These are phyloP conservation scores for Syncephalis fuscata DNA, from an alignment of 371 early-diverging fungal species.

Conservation along the genomic window DNA sequence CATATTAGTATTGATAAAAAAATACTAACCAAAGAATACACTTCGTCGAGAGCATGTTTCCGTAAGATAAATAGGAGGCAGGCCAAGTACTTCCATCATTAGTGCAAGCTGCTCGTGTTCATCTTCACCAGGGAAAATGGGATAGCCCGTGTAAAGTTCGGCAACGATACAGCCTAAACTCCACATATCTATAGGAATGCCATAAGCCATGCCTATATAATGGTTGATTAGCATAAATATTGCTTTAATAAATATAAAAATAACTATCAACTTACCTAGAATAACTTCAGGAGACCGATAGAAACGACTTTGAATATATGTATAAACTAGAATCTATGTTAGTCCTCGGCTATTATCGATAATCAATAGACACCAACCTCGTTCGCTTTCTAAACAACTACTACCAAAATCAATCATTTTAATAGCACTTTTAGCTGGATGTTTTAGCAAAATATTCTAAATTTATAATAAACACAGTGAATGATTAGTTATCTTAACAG, in stretches of 20 bases:
- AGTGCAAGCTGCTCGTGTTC: constrained; percentile 88
- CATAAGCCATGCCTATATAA: constrained; percentile 43
- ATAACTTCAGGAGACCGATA: constrained; percentile 97
- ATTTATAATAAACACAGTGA: neutral
- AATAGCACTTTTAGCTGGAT: constrained; percentile 53
- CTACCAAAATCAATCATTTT: constrained; percentile 99
- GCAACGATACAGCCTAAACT: constrained; percentile 96
- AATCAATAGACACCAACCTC: constrained; percentile 7
- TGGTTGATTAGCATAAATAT: too few species aligned
- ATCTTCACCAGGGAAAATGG: constrained; percentile 92
- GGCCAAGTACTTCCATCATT: constrained; percentile 84
- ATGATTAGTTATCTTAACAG: too few species aligned
- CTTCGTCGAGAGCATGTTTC: constrained; percentile 59
- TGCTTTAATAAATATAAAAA: too few species aligned
- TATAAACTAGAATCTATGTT: constrained; percentile 41
- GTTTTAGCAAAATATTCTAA: constrained; percentile 58
- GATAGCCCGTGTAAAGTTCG: constrained; percentile 85
- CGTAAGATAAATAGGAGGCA: constrained; percentile 58
- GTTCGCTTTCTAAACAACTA: constrained; percentile 72
- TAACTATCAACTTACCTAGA: constrained; percentile 27
- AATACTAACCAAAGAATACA: constrained; percentile 64
- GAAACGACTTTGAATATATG: constrained; percentile 95
- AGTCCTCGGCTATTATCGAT: neutral
- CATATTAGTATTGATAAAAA: neutral
- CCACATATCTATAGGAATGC: constrained; percentile 98